Evolutionary conservation across 2,329 filamentous ascomycete genomes (phyloP).

Genomic region (Colletotrichum ledebouriae): DNA sequence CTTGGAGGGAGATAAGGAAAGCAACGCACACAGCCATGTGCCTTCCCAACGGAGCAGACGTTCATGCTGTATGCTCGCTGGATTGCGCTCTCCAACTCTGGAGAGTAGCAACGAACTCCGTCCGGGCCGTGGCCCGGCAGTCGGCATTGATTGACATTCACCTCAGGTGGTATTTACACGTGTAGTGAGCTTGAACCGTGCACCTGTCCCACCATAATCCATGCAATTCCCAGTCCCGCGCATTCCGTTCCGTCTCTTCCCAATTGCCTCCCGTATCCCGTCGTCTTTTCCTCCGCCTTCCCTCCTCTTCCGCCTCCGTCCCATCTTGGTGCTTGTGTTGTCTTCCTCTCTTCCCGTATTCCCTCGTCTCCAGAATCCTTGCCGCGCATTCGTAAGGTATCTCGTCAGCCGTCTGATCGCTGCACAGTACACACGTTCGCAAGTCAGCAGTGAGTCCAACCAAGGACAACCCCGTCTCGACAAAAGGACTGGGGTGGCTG

Average conservation of each 20-base stretch:
- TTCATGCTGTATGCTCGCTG: not conserved
- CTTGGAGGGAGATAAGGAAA: conserved; percentile 13
- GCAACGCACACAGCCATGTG: not conserved
- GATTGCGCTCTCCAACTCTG: not conserved
- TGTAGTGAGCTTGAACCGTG: conserved; percentile 29
- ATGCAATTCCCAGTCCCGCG: conserved; percentile 26
- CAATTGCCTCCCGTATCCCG: conserved; percentile 15
- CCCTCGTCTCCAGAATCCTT: not conserved
- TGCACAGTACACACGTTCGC: conserved; percentile 9
- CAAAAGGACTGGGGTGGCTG: conserved; percentile 27
- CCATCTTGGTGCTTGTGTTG: conserved; percentile 28
- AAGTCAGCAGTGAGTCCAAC: not conserved
- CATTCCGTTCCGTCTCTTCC: conserved; percentile 34
- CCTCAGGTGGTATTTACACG: too few species aligned
- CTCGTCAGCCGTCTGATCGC: not conserved
- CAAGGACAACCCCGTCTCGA: conserved; percentile 25
- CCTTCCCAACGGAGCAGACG: conserved; percentile 10
- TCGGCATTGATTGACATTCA: conserved; percentile 1
- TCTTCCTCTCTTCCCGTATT: conserved; percentile 4
- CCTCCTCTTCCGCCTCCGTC: conserved; percentile 26
- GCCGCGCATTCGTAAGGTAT: not conserved
- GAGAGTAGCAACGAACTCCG: not conserved
- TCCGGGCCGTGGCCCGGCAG: not conserved
- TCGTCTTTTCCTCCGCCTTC: conserved; percentile 10
- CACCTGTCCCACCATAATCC: conserved; percentile 14